Base-by-base conservation (phyloP, 2,329 filamentous ascomycete genomes). In the Pestalotiopsis sp. region DNA sequence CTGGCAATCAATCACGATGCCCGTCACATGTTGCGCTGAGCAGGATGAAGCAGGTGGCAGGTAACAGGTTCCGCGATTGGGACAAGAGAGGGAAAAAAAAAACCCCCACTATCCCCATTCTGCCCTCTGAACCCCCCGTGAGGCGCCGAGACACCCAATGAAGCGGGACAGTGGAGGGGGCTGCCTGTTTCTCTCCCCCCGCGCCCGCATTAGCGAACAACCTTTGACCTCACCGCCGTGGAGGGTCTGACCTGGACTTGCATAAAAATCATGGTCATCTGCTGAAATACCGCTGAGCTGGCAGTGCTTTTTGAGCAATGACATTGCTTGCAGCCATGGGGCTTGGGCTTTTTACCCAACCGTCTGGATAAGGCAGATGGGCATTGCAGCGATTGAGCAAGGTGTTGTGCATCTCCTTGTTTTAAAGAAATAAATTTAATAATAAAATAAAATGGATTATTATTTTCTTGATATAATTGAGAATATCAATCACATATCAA, bases 261-360 rank as follows among this genome's bases (percentile, higher is more conserved):
- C 61, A 64, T 64, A 62, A 64, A 62, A 64, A 49, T 49, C 20
- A 49, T 20, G 61, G 61, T 64, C 61, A 64, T 64, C 61, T 64
- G 61, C 39, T 64, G 61, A 36, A 25, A 52, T 23, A 64, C 20
- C 61, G 61, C 39, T 64, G 61, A 49, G 61, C 39, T 64, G 61
- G 61, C 61, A 64, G 20, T 23, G 41, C 41, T 64, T 52, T 25
- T 64, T 13, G 38, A 52, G 45, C 61, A 64, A 64, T 64, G 41
- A 52, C 20, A 52, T 45, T 23, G 61, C 61, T 25, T 17, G 41
- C 39, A 49, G 17, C 27, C n/a, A 31, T 36, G 57, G 57, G 45
- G n/a, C 23, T 25, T 59, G 57, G 31, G 1, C 31, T 36, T 36
- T 36, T 27, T 13, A 9, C 23, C 27, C 23, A 27, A 27, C 17